phyloP scores from a whole-genome alignment of 2,329 filamentous ascomycete genomes.

The Ophiostoma ips region DNA sequence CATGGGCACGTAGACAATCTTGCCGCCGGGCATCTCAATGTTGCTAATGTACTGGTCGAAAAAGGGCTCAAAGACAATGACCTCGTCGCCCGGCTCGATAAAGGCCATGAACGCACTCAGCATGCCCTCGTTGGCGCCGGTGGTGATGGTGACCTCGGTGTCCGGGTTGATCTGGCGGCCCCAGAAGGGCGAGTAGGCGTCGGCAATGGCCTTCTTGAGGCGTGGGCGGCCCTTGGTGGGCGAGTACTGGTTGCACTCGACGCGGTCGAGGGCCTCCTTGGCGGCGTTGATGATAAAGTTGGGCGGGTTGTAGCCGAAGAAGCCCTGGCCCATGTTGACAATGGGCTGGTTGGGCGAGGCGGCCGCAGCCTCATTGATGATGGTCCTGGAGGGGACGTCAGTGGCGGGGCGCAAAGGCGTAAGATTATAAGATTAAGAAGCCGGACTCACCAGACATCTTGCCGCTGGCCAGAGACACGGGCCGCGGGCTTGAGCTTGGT shows the following conservation, averaged over 20 bases:
- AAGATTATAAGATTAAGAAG: neutral
- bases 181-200: constrained; percentile 85
- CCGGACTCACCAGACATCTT: constrained; percentile 26
- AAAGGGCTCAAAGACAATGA: constrained; percentile 96
- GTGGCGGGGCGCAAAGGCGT: no score
- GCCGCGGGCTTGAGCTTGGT: constrained; percentile 27
- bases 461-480: constrained; percentile 24
- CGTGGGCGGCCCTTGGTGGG: constrained; percentile 87
- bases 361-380: constrained; percentile 38
- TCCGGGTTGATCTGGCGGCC: constrained; percentile 71
- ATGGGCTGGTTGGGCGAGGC: constrained; percentile 37
- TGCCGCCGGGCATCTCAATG: constrained; percentile 95
- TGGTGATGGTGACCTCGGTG: constrained; percentile 89
- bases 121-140: constrained; percentile 86
- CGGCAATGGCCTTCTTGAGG: constrained; percentile 81
- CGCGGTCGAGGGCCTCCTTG: constrained; percentile 73
- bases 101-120: constrained; percentile 97
- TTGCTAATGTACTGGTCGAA: constrained; percentile 99
- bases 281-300: constrained; percentile 83
- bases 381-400: constrained; percentile 29
- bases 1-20: constrained; percentile 88
- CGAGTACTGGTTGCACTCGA: constrained; percentile 98
- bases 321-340: constrained; percentile 45
- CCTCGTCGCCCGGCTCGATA: constrained; percentile 85
- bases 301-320: constrained; percentile 91